Base-by-base conservation (phyloP, 768 basidiomycete genomes). In the Serendipita sp. region DNA sequence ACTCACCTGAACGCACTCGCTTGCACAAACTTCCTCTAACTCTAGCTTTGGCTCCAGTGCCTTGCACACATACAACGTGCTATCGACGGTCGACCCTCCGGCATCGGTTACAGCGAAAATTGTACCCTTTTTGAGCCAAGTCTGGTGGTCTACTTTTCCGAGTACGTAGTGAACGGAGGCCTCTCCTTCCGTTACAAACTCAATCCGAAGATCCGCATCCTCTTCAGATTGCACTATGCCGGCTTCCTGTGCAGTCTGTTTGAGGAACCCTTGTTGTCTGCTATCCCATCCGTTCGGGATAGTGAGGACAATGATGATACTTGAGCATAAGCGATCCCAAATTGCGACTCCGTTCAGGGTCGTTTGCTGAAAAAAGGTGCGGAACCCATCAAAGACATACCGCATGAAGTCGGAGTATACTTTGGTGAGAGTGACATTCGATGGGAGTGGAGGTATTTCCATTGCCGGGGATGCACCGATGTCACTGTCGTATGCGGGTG, bases 221-320 rank as follows among this genome's bases (percentile, higher is more conserved):
- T 60, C 35, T 8, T 60, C 56, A 8, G 24, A 24, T 7, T 51
- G 18, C 8, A 65, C 32, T 10, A 65, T 30, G n/a, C 37, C 35
- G 32, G 65, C 65, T 4, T 35, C 7, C 7, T 44, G 24, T 13
- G 41, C 65, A 56, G 54, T 53, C 5, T 47, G n/a, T 11, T 28
- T 16, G 15, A 65, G 13, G 44, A 65, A 56, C 10, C 13, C 54
- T 45, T 65, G 65, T 53, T 65, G 35, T 10, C 10, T 4, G 11
- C 11, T 37, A 32, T 28, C 45, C 65, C 65, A 65, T 3, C 54
- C 65, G 32, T 65, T 65, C 24, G 65, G 65, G 5, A 58, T 60
- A 5, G 51, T 24, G 15, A 65, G 3, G 35, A 82, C 75, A 64
- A 78, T 81, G 32, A 81, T 75, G 11, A 60, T 60, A 37, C 10